Evolutionary conservation across 495 filamentous ascomycete genomes (phyloP).

Genomic region (Penicillium crystallinum): DNA sequence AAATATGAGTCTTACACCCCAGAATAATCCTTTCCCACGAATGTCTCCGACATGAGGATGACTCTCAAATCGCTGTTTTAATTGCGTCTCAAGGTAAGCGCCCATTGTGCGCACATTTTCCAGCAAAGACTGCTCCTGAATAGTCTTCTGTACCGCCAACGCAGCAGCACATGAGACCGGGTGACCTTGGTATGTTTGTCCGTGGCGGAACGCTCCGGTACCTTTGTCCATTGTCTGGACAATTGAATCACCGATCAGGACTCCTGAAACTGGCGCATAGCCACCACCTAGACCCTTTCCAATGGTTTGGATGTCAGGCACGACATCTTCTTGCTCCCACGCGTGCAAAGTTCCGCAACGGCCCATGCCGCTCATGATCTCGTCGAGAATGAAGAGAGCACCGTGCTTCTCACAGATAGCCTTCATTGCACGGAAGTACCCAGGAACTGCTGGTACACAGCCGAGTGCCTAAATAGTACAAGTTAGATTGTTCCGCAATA

Average conservation of each 20-base stretch:
- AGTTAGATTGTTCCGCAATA: neutral
- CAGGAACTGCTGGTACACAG: slow-evolving; percentile 56
- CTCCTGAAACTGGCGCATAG: slow-evolving; percentile 56
- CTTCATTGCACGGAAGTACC: slow-evolving; percentile 61
- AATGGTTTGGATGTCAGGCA: slow-evolving; percentile 65
- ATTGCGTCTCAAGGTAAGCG: slow-evolving; percentile 30
- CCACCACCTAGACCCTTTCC: slow-evolving; percentile 66
- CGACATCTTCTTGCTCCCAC: slow-evolving; percentile 59
- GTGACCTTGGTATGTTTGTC: slow-evolving; percentile 59
- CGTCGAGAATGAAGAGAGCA: slow-evolving; percentile 66
- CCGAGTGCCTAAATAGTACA: slow-evolving; percentile 42
- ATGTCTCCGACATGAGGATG: slow-evolving; percentile 52
- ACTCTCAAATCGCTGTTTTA: slow-evolving; percentile 29
- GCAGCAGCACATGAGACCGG: slow-evolving; percentile 53
- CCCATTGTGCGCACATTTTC: slow-evolving; percentile 47
- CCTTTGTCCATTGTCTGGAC: slow-evolving; percentile 52
- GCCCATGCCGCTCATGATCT: slow-evolving; percentile 79
- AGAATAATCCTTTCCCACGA: slow-evolving; percentile 52
- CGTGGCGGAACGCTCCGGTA: slow-evolving; percentile 50
- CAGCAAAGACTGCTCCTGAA: slow-evolving; percentile 43
- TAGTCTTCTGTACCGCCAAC: slow-evolving; percentile 49
- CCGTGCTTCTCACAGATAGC: slow-evolving; percentile 59
- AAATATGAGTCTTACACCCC: slow-evolving; percentile 37
- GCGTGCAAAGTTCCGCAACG: slow-evolving; percentile 61
- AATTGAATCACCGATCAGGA: slow-evolving; percentile 51